A percentile compares a stretch with the other conserved stretches of the same genome.
Evolutionary conservation across 2,329 filamentous ascomycete species (phyloP).

Genomic region (Grosmannia serpens): DNA sequence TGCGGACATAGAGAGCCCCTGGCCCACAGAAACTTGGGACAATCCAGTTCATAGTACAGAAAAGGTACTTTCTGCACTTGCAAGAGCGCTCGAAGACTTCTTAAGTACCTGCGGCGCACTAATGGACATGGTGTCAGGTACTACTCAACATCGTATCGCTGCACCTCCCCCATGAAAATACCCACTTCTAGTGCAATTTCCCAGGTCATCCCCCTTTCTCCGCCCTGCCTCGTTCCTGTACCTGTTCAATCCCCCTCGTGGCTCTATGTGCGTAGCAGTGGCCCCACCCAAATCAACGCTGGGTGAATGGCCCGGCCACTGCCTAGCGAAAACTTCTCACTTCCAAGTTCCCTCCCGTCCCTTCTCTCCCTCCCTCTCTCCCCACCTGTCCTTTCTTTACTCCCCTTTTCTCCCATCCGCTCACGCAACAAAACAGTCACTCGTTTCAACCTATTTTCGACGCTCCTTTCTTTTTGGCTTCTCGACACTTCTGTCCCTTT

Average conservation of each 20-base stretch:
- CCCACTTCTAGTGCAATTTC: conserved; percentile 7
- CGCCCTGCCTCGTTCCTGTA: background rate
- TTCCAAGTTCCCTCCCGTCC: conserved; percentile 1
- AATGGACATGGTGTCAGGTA: background rate
- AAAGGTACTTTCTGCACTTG: background rate
- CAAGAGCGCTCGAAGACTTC: background rate
- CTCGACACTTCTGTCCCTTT: background rate
- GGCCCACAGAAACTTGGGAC: background rate
- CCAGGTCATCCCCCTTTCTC: background rate
- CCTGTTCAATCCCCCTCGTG: background rate
- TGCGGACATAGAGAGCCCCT: background rate
- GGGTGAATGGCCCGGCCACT: background rate
- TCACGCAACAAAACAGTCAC: conserved; percentile 1
- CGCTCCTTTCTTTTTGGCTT: background rate
- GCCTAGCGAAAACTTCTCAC: conserved; percentile 1
- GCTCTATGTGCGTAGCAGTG: background rate
- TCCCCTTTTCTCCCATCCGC: background rate
- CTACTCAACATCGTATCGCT: background rate
- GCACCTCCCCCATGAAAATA: background rate
- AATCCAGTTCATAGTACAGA: too few relatives aligned
- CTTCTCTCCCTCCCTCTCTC: background rate
- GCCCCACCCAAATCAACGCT: background rate
- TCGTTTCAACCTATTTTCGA: background rate
- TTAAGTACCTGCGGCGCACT: background rate
- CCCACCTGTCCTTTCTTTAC: background rate